These are phyloP conservation scores for Dendrobium catenatum DNA, from an alignment of 106 monocot species.

Conservation along the genomic window DNA sequence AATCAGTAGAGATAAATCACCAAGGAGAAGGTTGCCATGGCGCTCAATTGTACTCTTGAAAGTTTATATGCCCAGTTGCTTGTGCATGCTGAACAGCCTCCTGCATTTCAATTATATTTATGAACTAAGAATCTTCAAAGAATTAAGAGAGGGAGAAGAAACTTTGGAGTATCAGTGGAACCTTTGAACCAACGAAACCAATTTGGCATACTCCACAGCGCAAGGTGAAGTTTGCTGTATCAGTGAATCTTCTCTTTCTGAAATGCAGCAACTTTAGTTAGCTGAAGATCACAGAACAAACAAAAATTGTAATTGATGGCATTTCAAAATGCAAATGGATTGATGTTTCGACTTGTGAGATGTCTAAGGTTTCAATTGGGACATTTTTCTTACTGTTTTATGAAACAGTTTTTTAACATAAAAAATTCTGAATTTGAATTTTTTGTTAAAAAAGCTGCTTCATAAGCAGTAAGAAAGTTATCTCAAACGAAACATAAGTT, in stretches of 20 bases:
- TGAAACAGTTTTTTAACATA: too few species aligned
- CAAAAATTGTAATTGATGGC: neutral
- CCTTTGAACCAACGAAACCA: slow-evolving; percentile 84
- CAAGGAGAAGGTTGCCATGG: neutral
- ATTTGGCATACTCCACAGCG: slow-evolving; percentile 86
- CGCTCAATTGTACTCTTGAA: slow-evolving; percentile 79
- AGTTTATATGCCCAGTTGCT: slow-evolving; percentile 92
- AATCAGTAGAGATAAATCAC: neutral
- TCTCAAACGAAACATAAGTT: neutral
- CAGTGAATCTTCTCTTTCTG: slow-evolving; percentile 82
- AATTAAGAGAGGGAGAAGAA: neutral
- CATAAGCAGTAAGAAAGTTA: too few species aligned
- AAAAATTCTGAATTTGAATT: too few species aligned
- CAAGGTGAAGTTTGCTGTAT: slow-evolving; percentile 86
- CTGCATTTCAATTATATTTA: slow-evolving; percentile 25
- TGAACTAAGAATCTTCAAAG: neutral
- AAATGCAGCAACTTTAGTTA: slow-evolving; percentile 6
- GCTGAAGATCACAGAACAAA: neutral
- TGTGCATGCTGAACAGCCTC: slow-evolving; percentile 94
- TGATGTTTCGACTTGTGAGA: neutral
- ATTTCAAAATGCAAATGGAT: neutral
- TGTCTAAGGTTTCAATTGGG: neutral
- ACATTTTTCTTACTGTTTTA: too few species aligned
- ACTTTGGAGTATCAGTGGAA: neutral
- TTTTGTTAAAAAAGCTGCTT: too few species aligned